Percentiles rank a stretch among this genome's conserved stretches.
Conservation (phyloP, 2,329 filamentous ascomycete species). For the Aschersonia sp. region DNA sequence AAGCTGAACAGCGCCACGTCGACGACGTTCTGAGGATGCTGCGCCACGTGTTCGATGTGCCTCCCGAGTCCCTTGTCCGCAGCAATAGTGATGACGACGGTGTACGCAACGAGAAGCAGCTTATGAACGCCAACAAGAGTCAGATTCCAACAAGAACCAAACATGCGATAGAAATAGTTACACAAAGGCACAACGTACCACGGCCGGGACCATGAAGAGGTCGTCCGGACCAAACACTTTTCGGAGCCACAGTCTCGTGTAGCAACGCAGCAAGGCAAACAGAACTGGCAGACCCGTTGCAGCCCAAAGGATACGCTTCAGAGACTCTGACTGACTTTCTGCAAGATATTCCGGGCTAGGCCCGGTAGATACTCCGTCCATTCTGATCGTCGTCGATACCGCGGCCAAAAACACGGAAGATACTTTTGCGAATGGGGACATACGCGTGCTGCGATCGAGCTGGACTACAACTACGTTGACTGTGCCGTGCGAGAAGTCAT, state of each 20-base stretch:
- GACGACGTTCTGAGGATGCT: conserved; percentile 1
- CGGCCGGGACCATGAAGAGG: conserved; percentile 4
- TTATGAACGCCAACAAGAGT: not conserved
- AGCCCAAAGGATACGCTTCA: conserved; percentile 2
- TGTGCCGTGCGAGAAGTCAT: too few relatives aligned
- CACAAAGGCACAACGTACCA: conserved; percentile 2
- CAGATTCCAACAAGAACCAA: not conserved
- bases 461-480: too few relatives aligned
- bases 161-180: not conserved
- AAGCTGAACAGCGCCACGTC: conserved; percentile 4
- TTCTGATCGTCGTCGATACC: not conserved
- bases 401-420: too few relatives aligned
- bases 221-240: conserved; percentile 3
- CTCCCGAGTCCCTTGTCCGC: conserved; percentile 4
- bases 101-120: conserved; percentile 2
- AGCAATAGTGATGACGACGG: conserved; percentile 1
- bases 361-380: not conserved
- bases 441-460: too few relatives aligned
- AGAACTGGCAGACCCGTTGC: not conserved
- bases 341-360: conserved; percentile 9
- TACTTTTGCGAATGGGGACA: too few relatives aligned
- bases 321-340: conserved; percentile 1
- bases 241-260: conserved; percentile 4
- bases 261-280: conserved; percentile 2
- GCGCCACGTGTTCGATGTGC: conserved; percentile 1